These are phyloP conservation scores for Acer saccharum DNA, from an alignment of 345 rosid species.

Conservation along the genomic window DNA sequence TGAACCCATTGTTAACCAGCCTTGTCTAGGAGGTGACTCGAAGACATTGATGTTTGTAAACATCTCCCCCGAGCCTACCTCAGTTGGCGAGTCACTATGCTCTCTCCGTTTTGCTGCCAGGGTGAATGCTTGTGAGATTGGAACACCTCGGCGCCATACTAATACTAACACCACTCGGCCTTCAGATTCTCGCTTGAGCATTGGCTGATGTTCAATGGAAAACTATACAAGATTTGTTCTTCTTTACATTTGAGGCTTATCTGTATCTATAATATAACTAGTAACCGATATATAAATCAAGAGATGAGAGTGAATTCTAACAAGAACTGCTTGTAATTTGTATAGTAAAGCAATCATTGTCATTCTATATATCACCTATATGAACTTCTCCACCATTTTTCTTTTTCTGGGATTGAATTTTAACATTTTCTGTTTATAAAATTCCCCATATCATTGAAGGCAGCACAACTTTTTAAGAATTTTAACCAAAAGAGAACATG, in stretches of 20 bases:
- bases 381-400: background rate
- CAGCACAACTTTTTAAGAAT: background rate
- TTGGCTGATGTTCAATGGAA: slow-evolving; percentile 45
- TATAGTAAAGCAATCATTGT: slow-evolving; percentile 35
- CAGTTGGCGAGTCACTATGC: slow-evolving; percentile 88
- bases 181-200: slow-evolving; percentile 74
- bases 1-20: slow-evolving; percentile 48
- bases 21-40: slow-evolving; percentile 96
- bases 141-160: slow-evolving; percentile 83
- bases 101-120: slow-evolving; percentile 95
- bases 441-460: background rate
- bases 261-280: slow-evolving; percentile 27
- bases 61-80: slow-evolving; percentile 79
- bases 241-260: background rate
- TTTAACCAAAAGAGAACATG: background rate
- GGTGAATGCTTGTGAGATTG: slow-evolving; percentile 99
- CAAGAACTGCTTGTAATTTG: slow-evolving; percentile 47
- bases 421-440: slow-evolving; percentile 9
- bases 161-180: slow-evolving; percentile 26
- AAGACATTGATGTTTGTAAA: slow-evolving; percentile 95
- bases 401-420: slow-evolving; percentile 5
- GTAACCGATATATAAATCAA: slow-evolving; percentile 12
- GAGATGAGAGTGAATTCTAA: slow-evolving; percentile 42
- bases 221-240: background rate
- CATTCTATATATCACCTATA: slow-evolving; percentile 9